A percentile compares a stretch with the other conserved stretches of the same genome.
Evolutionary conservation across 257 asterid genomes (phyloP).

Genomic region (Haberlea rhodopensis): DNA sequence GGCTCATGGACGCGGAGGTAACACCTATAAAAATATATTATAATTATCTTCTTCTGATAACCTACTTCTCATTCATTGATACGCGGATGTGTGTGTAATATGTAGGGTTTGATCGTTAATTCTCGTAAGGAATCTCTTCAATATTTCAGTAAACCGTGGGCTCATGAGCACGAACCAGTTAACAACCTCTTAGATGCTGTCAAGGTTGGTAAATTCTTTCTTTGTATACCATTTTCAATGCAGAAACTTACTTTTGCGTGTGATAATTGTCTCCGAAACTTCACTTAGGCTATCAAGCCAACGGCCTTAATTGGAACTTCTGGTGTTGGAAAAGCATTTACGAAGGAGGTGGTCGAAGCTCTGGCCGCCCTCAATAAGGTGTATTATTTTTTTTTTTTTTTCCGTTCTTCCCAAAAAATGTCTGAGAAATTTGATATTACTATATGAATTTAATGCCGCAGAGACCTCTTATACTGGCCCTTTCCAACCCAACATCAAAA

Average conservation of each 20-base stretch:
- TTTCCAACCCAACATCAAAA: constrained; percentile 94
- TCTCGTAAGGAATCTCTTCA: constrained; percentile 86
- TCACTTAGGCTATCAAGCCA: constrained; percentile 74
- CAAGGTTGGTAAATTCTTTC: constrained; percentile 56
- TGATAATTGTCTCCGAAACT: too few species aligned
- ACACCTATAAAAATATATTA: not conserved
- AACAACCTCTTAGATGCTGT: constrained; percentile 73
- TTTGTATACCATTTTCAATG: not conserved
- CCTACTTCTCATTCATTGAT: too few species aligned
- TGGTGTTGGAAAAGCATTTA: constrained; percentile 82
- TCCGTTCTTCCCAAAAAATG: not conserved
- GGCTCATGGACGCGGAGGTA: constrained; percentile 98
- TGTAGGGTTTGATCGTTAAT: constrained; percentile 77
- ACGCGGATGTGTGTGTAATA: constrained; percentile 4
- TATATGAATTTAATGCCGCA: constrained; percentile 30
- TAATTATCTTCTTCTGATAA: constrained; percentile 6
- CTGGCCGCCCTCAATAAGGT: constrained; percentile 81
- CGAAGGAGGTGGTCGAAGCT: constrained; percentile 85
- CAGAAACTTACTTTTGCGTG: not conserved
- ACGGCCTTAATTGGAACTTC: constrained; percentile 87
- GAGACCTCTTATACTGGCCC: constrained; percentile 96
- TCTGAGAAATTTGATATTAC: not conserved
- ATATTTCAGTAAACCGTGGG: constrained; percentile 89
- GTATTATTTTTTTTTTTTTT: not conserved
- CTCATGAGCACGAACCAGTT: constrained; percentile 78